Conservation (phyloP, 1,284 basidiomycete genomes). For the Flammula alnicola region DNA sequence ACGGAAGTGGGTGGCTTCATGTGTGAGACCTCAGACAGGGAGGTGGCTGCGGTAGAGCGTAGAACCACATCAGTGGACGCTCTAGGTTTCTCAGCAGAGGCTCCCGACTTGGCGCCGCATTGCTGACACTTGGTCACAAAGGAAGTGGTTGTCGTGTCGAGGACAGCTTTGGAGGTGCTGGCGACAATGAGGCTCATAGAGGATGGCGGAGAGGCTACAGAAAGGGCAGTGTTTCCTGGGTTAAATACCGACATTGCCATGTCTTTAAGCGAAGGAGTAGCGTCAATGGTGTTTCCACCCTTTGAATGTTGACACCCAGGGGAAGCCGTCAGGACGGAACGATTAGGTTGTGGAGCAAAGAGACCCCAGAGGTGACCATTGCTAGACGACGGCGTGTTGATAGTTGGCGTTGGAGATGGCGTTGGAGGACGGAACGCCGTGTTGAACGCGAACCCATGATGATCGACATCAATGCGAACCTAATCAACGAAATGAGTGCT, state of each 20-base stretch:
- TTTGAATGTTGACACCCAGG: slow-evolving; percentile 21
- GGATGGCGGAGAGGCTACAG: slow-evolving; percentile 39
- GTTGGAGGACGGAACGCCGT: slow-evolving; percentile 48
- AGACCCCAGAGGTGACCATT: slow-evolving; percentile 36
- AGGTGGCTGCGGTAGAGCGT: slow-evolving; percentile 26
- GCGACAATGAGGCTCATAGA: slow-evolving; percentile 26
- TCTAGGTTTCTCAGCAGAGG: slow-evolving; percentile 20
- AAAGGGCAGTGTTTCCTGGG: slow-evolving; percentile 45
- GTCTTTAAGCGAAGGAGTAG: slow-evolving; percentile 56
- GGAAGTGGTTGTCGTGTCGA: slow-evolving; percentile 19
- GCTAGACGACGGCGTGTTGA: slow-evolving; percentile 35
- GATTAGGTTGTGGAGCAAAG: slow-evolving; percentile 38
- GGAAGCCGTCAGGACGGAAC: slow-evolving; percentile 41
- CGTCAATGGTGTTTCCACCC: slow-evolving; percentile 32
- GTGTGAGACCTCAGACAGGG: slow-evolving; percentile 24
- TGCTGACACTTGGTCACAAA: slow-evolving; percentile 17
- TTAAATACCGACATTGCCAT: slow-evolving; percentile 59
- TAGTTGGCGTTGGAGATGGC: slow-evolving; percentile 40
- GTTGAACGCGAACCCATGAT: slow-evolving; percentile 70
- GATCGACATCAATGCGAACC: slow-evolving; percentile 68
- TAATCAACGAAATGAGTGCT: slow-evolving; percentile 30
- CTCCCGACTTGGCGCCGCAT: slow-evolving; percentile 14
- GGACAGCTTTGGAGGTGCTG: slow-evolving; percentile 30
- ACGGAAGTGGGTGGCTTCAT: slow-evolving; percentile 18
- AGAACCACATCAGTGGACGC: slow-evolving; percentile 30